Percentiles rank a stretch among this genome's conserved stretches.
These are phyloP conservation scores for Collybia sordida DNA, from an alignment of 768 basidiomycete genomes.

Conservation along the genomic window DNA sequence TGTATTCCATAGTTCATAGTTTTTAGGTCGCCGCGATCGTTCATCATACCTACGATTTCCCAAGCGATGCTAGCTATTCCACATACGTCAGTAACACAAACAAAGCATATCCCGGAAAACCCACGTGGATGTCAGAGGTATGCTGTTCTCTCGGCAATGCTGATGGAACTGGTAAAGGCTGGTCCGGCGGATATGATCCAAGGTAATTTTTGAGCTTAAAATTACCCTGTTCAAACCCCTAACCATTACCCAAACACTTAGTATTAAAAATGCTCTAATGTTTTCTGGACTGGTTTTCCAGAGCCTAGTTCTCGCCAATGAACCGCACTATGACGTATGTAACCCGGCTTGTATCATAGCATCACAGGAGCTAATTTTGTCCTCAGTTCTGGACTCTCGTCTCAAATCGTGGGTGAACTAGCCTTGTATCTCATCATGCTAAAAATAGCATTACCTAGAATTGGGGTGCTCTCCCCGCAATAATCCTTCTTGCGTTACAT, in stretches of 20 bases:
- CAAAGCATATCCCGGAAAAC: slow-evolving; percentile 24
- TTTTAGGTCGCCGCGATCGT: slow-evolving; percentile 34
- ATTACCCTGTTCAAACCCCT: neutral
- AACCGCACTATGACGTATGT: slow-evolving; percentile 37
- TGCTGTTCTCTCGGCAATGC: slow-evolving; percentile 36
- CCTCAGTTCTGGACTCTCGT: slow-evolving; percentile 38
- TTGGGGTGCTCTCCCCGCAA: slow-evolving; percentile 38
- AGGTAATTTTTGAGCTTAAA: slow-evolving; percentile 18
- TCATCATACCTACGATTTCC: slow-evolving; percentile 48
- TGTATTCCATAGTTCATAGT: neutral
- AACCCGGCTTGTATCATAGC: neutral
- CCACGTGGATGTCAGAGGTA: slow-evolving; percentile 41
- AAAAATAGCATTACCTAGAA: slow-evolving; percentile 16
- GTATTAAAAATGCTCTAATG: slow-evolving; percentile 38
- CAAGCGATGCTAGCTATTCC: slow-evolving; percentile 33
- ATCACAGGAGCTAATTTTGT: neutral
- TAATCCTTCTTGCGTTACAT: slow-evolving; percentile 31
- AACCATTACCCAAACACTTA: neutral
- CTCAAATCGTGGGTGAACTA: slow-evolving; percentile 24
- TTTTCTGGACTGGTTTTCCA: slow-evolving; percentile 38
- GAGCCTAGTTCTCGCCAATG: slow-evolving; percentile 32
- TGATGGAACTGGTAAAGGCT: slow-evolving; percentile 32
- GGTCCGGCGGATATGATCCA: slow-evolving; percentile 34
- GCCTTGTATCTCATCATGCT: slow-evolving; percentile 4
- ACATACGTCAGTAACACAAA: slow-evolving; percentile 28